Conservation (phyloP, 208 protist genomes). For the Angomonas desouzai region DNA sequence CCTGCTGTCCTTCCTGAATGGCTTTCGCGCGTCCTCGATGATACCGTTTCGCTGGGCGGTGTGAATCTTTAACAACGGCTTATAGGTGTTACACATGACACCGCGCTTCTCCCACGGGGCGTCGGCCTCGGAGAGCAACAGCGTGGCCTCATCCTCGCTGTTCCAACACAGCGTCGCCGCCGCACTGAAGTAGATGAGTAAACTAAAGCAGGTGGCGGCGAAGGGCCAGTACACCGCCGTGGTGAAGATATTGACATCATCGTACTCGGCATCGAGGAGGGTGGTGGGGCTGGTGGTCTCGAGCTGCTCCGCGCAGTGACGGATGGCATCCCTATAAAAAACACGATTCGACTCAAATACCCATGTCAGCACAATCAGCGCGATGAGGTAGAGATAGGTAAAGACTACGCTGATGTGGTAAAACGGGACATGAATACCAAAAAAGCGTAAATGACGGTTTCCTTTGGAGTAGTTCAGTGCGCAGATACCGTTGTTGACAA, state of each 20-base stretch:
- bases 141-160: constrained; percentile 42
- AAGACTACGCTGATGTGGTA: constrained; percentile 67
- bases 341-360: constrained; percentile 36
- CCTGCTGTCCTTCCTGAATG: constrained; percentile 53
- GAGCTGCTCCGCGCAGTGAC: constrained; percentile 40
- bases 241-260: constrained; percentile 59
- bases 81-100: constrained; percentile 53
- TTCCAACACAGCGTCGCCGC: constrained; percentile 32
- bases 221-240: constrained; percentile 73
- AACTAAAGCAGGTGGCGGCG: constrained; percentile 36
- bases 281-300: constrained; percentile 13
- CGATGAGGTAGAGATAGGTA: constrained; percentile 54
- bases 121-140: constrained; percentile 72
- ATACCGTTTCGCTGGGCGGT: constrained; percentile 82
- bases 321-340: constrained; percentile 51
- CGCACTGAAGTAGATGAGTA: constrained; percentile 52
- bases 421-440: constrained; percentile 70
- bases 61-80: constrained; percentile 73
- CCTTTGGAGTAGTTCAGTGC: constrained; percentile 53
- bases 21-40: constrained; percentile 68
- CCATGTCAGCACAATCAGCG: constrained; percentile 53
- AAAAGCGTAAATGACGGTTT: constrained; percentile 64
- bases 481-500: constrained; percentile 42
- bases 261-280: constrained; percentile 56
- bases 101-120: constrained; percentile 74